Evolutionary conservation across 257 asterid species (phyloP).

Genomic region (Solanum virginianum): DNA sequence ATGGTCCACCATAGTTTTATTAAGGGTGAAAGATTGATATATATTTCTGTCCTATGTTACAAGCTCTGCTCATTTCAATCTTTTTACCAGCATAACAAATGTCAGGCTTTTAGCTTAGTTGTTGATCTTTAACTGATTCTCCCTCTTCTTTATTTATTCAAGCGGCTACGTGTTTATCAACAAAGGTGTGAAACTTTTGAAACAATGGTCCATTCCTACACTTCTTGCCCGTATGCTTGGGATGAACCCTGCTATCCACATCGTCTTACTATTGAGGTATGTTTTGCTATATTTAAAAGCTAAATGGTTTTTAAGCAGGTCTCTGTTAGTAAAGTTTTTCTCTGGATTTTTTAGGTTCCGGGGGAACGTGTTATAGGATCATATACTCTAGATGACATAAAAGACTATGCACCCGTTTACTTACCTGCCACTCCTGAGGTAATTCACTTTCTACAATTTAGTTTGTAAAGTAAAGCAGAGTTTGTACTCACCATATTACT

Average conservation of each 20-base stretch:
- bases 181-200: conserved; percentile 92
- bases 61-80: not conserved
- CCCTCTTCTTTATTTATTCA: conserved; percentile 15
- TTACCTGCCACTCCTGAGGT: conserved; percentile 88
- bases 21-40: not conserved
- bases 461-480: not conserved
- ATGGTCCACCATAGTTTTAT: not conserved
- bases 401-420: conserved; percentile 46
- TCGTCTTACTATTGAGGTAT: conserved; percentile 85
- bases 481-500: not conserved
- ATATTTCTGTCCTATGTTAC: not conserved
- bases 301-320: not conserved
- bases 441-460: not conserved
- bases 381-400: conserved; percentile 66
- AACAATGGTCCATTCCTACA: conserved; percentile 75
- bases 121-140: not conserved
- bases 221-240: conserved; percentile 86
- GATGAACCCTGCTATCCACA: conserved; percentile 95
- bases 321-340: conserved; percentile 1
- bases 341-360: conserved; percentile 46
- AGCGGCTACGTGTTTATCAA: conserved; percentile 89
- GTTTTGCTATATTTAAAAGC: conserved; percentile 3
- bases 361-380: conserved; percentile 87
- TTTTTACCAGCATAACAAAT: not conserved
- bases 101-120: not conserved